A percentile compares a stretch with the other conserved stretches of the same genome.
phyloP scores from a whole-genome alignment of 306 rosid species.

The Fagus crenata region DNA sequence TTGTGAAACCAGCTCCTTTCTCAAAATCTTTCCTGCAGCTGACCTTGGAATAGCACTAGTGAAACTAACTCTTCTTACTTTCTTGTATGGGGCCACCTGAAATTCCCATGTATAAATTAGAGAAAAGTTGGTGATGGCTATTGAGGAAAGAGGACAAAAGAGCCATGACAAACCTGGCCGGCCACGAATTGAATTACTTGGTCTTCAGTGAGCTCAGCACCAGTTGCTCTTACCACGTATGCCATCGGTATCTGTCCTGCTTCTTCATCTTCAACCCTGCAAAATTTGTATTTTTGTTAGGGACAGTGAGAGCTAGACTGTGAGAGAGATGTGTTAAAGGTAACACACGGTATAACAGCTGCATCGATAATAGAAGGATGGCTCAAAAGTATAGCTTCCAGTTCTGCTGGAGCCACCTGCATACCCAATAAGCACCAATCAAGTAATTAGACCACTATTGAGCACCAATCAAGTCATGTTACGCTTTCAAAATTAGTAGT shows the following conservation, averaged over 20 bases:
- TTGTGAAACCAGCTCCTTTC: slow-evolving; percentile 72
- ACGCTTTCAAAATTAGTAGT: too few species aligned
- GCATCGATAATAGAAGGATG: slow-evolving; percentile 80
- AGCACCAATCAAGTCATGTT: too few species aligned
- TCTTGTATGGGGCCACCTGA: slow-evolving; percentile 95
- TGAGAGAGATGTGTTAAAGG: background rate
- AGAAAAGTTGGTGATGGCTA: background rate
- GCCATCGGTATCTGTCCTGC: slow-evolving; percentile 94
- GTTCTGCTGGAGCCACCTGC: slow-evolving; percentile 94
- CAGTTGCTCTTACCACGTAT: slow-evolving; percentile 63
- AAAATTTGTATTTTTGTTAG: slow-evolving; percentile 5
- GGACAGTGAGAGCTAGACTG: slow-evolving; percentile 3
- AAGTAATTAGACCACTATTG: too few species aligned
- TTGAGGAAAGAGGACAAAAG: background rate
- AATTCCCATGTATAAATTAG: slow-evolving; percentile 11
- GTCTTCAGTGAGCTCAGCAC: slow-evolving; percentile 54
- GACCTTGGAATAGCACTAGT: slow-evolving; percentile 72
- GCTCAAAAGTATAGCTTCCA: slow-evolving; percentile 75
- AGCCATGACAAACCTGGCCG: slow-evolving; percentile 49
- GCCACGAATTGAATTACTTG: slow-evolving; percentile 83
- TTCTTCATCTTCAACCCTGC: slow-evolving; percentile 76
- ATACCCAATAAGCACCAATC: slow-evolving; percentile 20
- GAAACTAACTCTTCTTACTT: slow-evolving; percentile 70
- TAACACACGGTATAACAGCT: slow-evolving; percentile 80
- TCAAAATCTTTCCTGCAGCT: slow-evolving; percentile 83